Base-by-base conservation (phyloP, 2,329 filamentous ascomycete genomes). In the Neospermospora avenae region DNA sequence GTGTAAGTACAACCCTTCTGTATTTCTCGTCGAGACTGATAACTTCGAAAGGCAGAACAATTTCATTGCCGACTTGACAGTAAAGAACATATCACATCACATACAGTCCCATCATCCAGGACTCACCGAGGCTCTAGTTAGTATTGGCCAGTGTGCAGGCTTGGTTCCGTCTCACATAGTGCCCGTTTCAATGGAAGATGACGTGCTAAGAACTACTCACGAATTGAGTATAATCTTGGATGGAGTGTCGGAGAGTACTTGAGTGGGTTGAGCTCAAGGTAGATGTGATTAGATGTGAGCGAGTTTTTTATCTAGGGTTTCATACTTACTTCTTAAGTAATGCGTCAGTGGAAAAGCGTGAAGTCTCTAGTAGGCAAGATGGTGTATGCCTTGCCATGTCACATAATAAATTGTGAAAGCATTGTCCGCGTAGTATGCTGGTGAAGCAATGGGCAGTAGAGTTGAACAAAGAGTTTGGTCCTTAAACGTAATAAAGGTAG, bases 161-260 rank as follows among this genome's bases (percentile, higher is more conserved):
- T 54, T 54, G 35, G 22, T 41, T 42, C 35, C 20, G 20, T 41
- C 18, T 11, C 39, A 42, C 51, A 37, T 24, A 20, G 35, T 24
- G 35, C 35, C 20, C 42, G 13, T 41, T 54, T 42, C n/a, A 25
- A 54, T 54, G 41, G 41, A 53, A 54, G 51, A 54, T 41, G 4
- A 22, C 6, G 34, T 54, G 20, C 51, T 54, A n/a, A 54, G 51
- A 42, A 54, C 51, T 54, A 53, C 49, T 37, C 34, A 41, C 37
- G 25, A 51, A 16, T 35, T 51, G 14, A 53, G 34, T 53, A 24
- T 16, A 20, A 53, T 53, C 24, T 53, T 53, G 10, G 18, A 53
- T 53, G n/a, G 18, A 53, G 37, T 53, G 18, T 53, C 8, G 18
- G 18, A 41, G 14, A 7, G 37, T 53, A 53, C 49, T 53, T 16